phyloP scores from a whole-genome alignment of 306 rosid species.

The Trifolium fragiferum region DNA sequence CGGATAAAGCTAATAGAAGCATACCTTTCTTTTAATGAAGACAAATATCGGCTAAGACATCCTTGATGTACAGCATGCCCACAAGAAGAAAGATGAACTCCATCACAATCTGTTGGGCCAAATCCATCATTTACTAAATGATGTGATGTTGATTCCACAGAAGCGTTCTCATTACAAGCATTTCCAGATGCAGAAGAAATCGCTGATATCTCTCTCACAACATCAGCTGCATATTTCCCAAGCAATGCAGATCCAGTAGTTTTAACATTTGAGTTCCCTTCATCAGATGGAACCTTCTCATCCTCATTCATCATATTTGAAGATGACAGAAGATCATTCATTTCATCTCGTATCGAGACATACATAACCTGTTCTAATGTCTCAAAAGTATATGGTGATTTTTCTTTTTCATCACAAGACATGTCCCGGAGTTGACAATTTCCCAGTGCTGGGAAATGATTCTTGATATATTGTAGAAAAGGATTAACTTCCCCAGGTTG shows the following conservation, averaged over 20 bases:
- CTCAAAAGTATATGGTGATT: constrained; percentile 53
- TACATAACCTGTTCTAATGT: constrained; percentile 73
- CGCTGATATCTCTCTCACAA: constrained; percentile 58
- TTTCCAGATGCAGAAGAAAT: constrained; percentile 64
- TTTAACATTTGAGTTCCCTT: constrained; percentile 45
- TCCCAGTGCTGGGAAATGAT: constrained; percentile 58
- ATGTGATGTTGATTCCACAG: constrained; percentile 55
- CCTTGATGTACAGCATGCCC: constrained; percentile 99
- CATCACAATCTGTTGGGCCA: constrained; percentile 85
- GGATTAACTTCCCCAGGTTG: constrained; percentile 63
- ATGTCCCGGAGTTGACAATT: constrained; percentile 56
- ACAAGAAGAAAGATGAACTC: constrained; percentile 91
- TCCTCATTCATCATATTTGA: constrained; percentile 45
- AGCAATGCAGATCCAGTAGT: constrained; percentile 61
- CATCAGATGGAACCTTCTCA: constrained; percentile 43
- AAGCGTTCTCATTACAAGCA: constrained; percentile 48
- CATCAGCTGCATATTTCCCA: constrained; percentile 71
- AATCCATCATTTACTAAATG: constrained; percentile 63
- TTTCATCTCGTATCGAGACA: constrained; percentile 58
- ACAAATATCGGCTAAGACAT: constrained; percentile 85
- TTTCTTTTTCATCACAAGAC: constrained; percentile 51
- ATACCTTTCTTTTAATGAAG: constrained; percentile 91
- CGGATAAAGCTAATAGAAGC: constrained; percentile 16
- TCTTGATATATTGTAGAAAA: constrained; percentile 59
- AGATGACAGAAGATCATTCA: constrained; percentile 44